Base-by-base conservation (phyloP, 78 protist species). In the Dictyostelium purpureum region DNA sequence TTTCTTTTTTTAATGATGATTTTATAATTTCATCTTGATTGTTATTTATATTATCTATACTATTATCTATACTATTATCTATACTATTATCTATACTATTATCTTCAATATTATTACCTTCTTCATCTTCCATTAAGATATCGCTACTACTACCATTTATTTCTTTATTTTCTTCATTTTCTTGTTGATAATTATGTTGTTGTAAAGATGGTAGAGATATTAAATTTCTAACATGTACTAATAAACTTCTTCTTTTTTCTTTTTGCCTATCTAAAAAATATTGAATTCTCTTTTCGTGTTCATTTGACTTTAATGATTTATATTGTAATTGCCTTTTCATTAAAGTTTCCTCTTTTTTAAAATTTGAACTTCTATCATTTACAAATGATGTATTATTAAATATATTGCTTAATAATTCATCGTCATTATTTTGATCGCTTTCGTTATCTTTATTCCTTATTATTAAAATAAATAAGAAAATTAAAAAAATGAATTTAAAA, bases 241-340 rank as follows among this genome's bases (percentile, higher is more conserved):
- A 9, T 57, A 85, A 57, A 61, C 66, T 77, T 56, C 82, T 52
- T 45, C 92, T 43, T 33, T 73, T 85, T 59, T 57, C 49, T 57
- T 85, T 70, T 74, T 85, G 92, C 73, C 56, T 85, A 10, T 73
- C 82, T 47, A 85, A 35, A 47, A 42, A 73, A 14, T 85, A 85
- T 56, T 85, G 35, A 28, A 77, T 73, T 47, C 92, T 51, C 12
- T 73, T 85, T 7, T 85, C 81, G 33, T 51, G 81, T 35, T 51
- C 43, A 21, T 75, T 42, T 18, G 54, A 75, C 10, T 51, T 28
- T n/a, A 47, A 33, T 6, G 61, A 52, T 75, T 35, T 47, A 19
- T 51, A 75, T 24, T 38, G 56, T 75, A 33, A 24, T 75, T 18
- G 35, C 45, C 52, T 69, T 6, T 26, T 40, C 1, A 18, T 69